Evolutionary conservation across 495 filamentous ascomycete species (phyloP), one percentile per base, ranked within the genome.

Genomic region (Lasiosphaeria hispida): DNA sequence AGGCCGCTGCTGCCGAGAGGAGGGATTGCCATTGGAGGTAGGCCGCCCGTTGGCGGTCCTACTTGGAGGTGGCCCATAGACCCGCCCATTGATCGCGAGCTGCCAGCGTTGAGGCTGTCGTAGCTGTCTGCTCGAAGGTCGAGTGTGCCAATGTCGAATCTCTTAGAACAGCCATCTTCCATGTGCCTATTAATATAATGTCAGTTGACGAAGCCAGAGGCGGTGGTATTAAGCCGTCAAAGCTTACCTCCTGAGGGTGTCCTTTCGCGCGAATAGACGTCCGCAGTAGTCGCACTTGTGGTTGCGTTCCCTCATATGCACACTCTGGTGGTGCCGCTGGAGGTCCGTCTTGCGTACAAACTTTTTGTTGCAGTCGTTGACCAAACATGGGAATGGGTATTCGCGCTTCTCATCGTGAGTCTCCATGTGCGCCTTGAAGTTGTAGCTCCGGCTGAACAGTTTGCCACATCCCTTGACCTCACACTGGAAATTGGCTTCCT

Each of bases 391-490:
- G 70, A 90, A 86, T 1, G 85, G 84, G 63, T 87, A 86, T 60
- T 83, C 84, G 50, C 84, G 78, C 48, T 80, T 81, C 2, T 92
- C 87, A 70, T 96, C 85, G 72, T 97, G 93, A 7, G 85, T 93
- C 66, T 94, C 90, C 79, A 94, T 80, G 71, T 97, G 93, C 53
- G 90, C 86, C 66, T 88, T 90, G 72, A 87, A 91, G 74, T 97
- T 97, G 74, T 92, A 97, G 65, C 85, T 88, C 51, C 93, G 76
- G 58, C 89, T 89, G 68, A 97, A 97, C 7, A 85, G 80, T 72
- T 85, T 87, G 18, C 87, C 87, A 69, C 93, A 97, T 13, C 80
- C 78, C 68, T 80, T 78, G 10, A 86, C 71, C 19, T 83, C 76
- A 69, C 93, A 97, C 57, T 85, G 71, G 66, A 85, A 89, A 54